Evolutionary conservation across 768 basidiomycete genomes (phyloP).

Genomic region (Obba rivulosa): DNA sequence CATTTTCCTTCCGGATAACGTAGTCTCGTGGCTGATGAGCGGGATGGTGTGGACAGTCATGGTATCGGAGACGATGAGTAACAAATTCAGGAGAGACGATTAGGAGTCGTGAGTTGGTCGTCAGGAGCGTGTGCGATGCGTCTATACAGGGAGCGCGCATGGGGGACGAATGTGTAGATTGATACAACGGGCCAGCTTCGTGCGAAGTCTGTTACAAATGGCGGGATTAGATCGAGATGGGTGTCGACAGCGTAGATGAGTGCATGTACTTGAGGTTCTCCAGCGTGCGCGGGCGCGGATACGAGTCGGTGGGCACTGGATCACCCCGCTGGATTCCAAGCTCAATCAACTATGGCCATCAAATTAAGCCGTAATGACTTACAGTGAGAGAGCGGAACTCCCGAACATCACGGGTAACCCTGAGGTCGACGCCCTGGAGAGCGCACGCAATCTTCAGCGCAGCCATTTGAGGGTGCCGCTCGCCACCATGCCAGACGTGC

Average conservation of each 20-base stretch:
- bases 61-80: no score
- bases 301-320: conserved; percentile 15
- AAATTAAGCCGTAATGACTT: conserved; percentile 22
- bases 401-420: conserved; percentile 44
- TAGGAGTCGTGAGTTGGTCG: no score
- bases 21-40: no score
- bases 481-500: conserved; percentile 48
- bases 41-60: no score
- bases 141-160: no score
- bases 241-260: neutral
- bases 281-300: conserved; percentile 10
- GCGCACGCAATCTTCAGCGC: conserved; percentile 62
- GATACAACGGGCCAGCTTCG: no score
- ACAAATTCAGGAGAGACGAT: no score
- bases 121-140: no score
- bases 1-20: no score
- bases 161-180: no score
- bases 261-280: conserved; percentile 14
- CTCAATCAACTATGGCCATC: conserved; percentile 2
- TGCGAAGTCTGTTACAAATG: no score
- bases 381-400: conserved; percentile 49
- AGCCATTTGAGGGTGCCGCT: conserved; percentile 43
- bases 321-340: conserved; percentile 9
- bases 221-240: no score
- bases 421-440: conserved; percentile 50